These are phyloP conservation scores for Paxillus ammoniavirescens DNA, from an alignment of 768 basidiomycete species.

Conservation along the genomic window DNA sequence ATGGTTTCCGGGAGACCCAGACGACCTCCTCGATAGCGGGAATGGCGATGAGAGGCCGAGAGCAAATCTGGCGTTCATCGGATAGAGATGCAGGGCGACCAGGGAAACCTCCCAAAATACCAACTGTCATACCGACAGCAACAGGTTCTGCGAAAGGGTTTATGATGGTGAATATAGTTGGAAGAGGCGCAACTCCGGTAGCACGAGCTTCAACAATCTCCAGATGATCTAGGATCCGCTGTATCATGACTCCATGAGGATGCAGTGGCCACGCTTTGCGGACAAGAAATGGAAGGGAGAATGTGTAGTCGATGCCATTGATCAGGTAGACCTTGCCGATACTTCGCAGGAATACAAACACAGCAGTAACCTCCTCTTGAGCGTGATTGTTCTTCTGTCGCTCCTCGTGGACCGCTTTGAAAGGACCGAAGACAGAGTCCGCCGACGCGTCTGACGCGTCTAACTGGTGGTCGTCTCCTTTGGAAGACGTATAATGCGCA, in stretches of 20 bases:
- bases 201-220: slow-evolving; percentile 66
- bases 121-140: slow-evolving; percentile 64
- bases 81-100: slow-evolving; percentile 38
- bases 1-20: slow-evolving; percentile 51
- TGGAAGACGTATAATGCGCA: slow-evolving; percentile 27
- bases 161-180: slow-evolving; percentile 77
- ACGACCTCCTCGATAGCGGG: slow-evolving; percentile 65
- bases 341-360: slow-evolving; percentile 77
- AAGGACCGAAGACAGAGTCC: slow-evolving; percentile 41
- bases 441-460: slow-evolving; percentile 11
- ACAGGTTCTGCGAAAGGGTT: slow-evolving; percentile 75
- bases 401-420: slow-evolving; percentile 40
- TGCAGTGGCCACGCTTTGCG: slow-evolving; percentile 74
- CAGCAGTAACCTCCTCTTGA: slow-evolving; percentile 47
- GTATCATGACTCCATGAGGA: slow-evolving; percentile 79
- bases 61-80: slow-evolving; percentile 54
- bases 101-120: slow-evolving; percentile 49
- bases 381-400: slow-evolving; percentile 36
- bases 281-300: slow-evolving; percentile 79
- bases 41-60: slow-evolving; percentile 51
- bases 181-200: slow-evolving; percentile 68
- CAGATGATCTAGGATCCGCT: slow-evolving; percentile 63
- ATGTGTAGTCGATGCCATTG: slow-evolving; percentile 73
- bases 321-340: slow-evolving; percentile 68
- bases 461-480: slow-evolving; percentile 11